Evolutionary conservation across 148 eudicot genomes (phyloP).

Genomic region (Rheum nobile): DNA sequence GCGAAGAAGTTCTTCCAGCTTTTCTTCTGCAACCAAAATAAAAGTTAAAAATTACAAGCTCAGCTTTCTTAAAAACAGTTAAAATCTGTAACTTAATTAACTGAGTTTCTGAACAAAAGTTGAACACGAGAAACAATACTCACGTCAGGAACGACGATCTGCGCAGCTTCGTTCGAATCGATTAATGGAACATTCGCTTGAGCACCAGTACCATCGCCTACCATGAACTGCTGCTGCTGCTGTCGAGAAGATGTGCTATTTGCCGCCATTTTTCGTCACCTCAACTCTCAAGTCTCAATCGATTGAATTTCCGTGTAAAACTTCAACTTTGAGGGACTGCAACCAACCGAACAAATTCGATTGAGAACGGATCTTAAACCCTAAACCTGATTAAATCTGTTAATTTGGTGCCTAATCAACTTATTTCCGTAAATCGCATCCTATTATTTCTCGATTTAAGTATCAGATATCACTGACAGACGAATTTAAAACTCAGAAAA

Average conservation of each 20-base stretch:
- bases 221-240: slow-evolving; percentile 67
- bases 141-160: slow-evolving; percentile 83
- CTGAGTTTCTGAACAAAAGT: not conserved
- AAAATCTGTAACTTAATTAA: not conserved
- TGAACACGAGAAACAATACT: not conserved
- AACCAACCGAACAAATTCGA: not conserved
- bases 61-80: not conserved
- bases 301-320: not conserved
- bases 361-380: not conserved
- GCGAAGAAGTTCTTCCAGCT: slow-evolving; percentile 93
- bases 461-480: not conserved
- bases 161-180: slow-evolving; percentile 44
- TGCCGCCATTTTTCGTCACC: slow-evolving; percentile 35
- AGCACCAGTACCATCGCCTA: slow-evolving; percentile 25
- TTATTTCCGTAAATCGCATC: not conserved
- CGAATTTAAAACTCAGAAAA: not conserved
- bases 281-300: not conserved
- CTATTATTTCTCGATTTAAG: not conserved
- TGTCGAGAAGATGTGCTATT: slow-evolving; percentile 6
- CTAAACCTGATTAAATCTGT: not conserved
- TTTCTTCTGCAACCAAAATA: slow-evolving; percentile 36
- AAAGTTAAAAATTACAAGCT: not conserved
- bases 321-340: not conserved
- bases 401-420: not conserved
- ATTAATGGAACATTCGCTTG: slow-evolving; percentile 36